phyloP scores from a whole-genome alignment of 2,329 filamentous ascomycete genomes.

The Apiospora pterosperma region DNA sequence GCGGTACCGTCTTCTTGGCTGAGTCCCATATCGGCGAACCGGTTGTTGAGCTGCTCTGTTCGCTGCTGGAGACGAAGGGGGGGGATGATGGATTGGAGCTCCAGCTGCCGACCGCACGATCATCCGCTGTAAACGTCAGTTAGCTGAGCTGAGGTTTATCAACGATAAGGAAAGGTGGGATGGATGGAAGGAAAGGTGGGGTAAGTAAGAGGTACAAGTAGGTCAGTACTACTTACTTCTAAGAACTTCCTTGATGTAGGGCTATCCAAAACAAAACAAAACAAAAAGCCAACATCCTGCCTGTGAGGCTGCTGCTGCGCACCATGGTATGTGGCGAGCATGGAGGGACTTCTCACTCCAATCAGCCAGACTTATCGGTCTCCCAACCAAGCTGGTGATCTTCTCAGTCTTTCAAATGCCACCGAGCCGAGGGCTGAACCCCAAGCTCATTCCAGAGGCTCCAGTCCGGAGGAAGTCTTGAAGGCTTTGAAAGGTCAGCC shows the following conservation, averaged over 20 bases:
- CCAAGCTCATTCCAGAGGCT: slow-evolving; percentile 16
- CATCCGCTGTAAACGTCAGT: too few relatives aligned
- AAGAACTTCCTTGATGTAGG: too few relatives aligned
- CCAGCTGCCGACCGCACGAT: too few relatives aligned
- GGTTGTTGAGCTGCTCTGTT: slow-evolving; percentile 7
- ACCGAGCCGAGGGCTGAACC: slow-evolving; percentile 10
- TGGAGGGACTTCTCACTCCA: slow-evolving; percentile 55
- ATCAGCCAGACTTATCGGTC: slow-evolving; percentile 50
- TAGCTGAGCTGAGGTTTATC: neutral
- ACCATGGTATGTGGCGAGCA: slow-evolving; percentile 20
- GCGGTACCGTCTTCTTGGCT: slow-evolving; percentile 12
- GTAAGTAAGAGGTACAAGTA: too few relatives aligned
- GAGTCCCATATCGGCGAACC: slow-evolving; percentile 14
- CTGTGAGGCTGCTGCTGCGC: neutral
- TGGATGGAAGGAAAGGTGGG: neutral
- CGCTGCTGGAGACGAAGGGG: neutral
- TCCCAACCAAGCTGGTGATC: slow-evolving; percentile 26
- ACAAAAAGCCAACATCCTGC: too few relatives aligned
- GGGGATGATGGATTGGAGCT: slow-evolving; percentile 2
- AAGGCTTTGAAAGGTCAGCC: slow-evolving; percentile 60
- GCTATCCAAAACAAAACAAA: too few relatives aligned
- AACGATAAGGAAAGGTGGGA: neutral
- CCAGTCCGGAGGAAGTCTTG: slow-evolving; percentile 50
- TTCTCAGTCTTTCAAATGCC: slow-evolving; percentile 32
- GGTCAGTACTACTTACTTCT: too few relatives aligned